A percentile compares a stretch with the other conserved stretches of the same genome.
These are phyloP conservation scores for Phlegmacium glaucopus DNA, from an alignment of 768 basidiomycete species.

Conservation along the genomic window DNA sequence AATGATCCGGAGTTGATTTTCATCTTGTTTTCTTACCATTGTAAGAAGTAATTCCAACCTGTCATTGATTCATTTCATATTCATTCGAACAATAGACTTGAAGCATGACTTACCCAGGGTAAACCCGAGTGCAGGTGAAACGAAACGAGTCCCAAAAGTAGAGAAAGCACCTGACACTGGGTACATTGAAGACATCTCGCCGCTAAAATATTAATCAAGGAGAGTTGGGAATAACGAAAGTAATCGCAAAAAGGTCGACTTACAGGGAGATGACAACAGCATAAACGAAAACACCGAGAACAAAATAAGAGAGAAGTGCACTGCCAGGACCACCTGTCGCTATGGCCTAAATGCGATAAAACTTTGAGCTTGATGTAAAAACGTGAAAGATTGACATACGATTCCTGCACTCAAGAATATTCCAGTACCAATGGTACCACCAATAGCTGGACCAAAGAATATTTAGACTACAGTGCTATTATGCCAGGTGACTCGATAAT, in stretches of 20 bases:
- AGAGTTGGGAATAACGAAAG: not conserved
- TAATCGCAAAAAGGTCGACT: constrained; percentile 9
- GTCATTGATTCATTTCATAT: not conserved
- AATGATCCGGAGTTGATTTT: constrained; percentile 4
- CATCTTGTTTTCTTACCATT: constrained; percentile 24
- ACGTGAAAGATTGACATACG: constrained; percentile 23
- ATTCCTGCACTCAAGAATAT: constrained; percentile 61
- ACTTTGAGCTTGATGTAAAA: not conserved
- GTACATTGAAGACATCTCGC: constrained; percentile 65
- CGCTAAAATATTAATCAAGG: constrained; percentile 28
- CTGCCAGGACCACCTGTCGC: constrained; percentile 58
- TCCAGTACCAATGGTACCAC: constrained; percentile 58
- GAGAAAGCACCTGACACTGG: constrained; percentile 63
- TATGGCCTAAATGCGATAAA: constrained; percentile 36
- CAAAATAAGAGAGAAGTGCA: constrained; percentile 56
- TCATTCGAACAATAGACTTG: not conserved
- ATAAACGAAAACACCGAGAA: constrained; percentile 59
- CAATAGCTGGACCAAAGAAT: constrained; percentile 48
- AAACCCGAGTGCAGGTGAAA: constrained; percentile 59
- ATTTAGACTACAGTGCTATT: too few relatives aligned
- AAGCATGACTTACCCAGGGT: constrained; percentile 38
- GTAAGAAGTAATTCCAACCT: constrained; percentile 61
- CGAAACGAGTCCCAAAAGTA: constrained; percentile 53
- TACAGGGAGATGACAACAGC: constrained; percentile 58
- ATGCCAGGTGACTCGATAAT: too few relatives aligned